phyloP scores from a whole-genome alignment of 2,329 filamentous ascomycete species.

The Hymenoscyphus fraxineus region DNA sequence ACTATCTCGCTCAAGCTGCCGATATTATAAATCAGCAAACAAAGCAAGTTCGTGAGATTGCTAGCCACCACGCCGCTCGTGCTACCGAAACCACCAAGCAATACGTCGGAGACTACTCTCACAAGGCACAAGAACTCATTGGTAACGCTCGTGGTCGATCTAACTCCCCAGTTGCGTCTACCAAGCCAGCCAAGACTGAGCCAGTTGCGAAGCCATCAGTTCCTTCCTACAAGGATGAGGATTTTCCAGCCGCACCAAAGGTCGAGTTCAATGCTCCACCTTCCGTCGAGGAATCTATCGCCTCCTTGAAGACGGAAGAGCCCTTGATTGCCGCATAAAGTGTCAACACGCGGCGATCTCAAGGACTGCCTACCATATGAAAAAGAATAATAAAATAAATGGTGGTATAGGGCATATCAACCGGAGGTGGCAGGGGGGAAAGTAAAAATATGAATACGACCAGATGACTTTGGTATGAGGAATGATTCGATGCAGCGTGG shows the following conservation, averaged over 20 bases:
- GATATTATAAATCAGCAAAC: slow-evolving; percentile 60
- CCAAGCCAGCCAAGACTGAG: background rate
- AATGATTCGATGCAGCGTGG: slow-evolving; percentile 20
- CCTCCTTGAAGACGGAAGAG: slow-evolving; percentile 19
- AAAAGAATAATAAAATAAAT: slow-evolving; percentile 5
- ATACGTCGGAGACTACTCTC: slow-evolving; percentile 64
- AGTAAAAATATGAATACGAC: slow-evolving; percentile 13
- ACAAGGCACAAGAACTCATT: slow-evolving; percentile 63
- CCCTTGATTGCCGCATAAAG: slow-evolving; percentile 31
- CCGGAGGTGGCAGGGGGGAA: background rate
- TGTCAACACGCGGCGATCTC: background rate
- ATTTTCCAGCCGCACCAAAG: slow-evolving; percentile 33
- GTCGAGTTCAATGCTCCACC: slow-evolving; percentile 31
- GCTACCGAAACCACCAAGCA: slow-evolving; percentile 63
- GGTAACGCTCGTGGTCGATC: slow-evolving; percentile 40
- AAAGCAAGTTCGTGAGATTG: slow-evolving; percentile 56
- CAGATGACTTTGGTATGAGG: slow-evolving; percentile 20
- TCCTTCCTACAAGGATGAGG: slow-evolving; percentile 27
- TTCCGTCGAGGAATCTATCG: slow-evolving; percentile 13
- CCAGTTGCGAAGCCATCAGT: slow-evolving; percentile 23
- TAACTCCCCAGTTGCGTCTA: slow-evolving; percentile 23
- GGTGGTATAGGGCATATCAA: background rate
- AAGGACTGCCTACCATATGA: background rate
- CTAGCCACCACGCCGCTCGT: slow-evolving; percentile 61
- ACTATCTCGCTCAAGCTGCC: slow-evolving; percentile 54